phyloP scores from a whole-genome alignment of 1,284 basidiomycete species.

The Hymenochaete sp. region DNA sequence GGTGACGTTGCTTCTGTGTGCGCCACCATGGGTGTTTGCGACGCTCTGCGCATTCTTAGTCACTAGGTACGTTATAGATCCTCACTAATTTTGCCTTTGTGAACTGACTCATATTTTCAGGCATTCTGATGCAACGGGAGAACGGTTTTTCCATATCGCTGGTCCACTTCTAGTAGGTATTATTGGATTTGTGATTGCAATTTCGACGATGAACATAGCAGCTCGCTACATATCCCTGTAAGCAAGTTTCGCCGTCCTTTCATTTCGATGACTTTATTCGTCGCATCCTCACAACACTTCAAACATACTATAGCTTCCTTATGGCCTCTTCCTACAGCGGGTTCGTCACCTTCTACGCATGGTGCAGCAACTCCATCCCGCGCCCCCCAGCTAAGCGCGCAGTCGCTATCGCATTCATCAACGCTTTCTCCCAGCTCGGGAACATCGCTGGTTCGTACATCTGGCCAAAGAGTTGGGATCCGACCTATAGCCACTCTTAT shows the following conservation, averaged over 20 bases:
- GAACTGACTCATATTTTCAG: conserved; percentile 29
- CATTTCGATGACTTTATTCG: conserved; percentile 22
- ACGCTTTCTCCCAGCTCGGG: conserved; percentile 64
- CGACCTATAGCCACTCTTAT: conserved; percentile 34
- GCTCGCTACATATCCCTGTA: conserved; percentile 68
- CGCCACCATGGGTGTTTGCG: conserved; percentile 70
- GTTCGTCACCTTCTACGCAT: conserved; percentile 61
- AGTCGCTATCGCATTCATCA: conserved; percentile 68
- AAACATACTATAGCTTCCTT: conserved; percentile 45
- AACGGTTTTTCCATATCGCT: conserved; percentile 59
- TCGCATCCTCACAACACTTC: neutral
- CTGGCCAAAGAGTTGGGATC: conserved; percentile 36
- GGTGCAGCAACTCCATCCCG: conserved; percentile 63
- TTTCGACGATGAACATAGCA: conserved; percentile 56
- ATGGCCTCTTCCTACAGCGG: conserved; percentile 70
- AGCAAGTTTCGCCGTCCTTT: no score
- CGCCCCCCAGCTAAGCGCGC: conserved; percentile 65
- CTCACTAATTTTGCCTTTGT: conserved; percentile 3
- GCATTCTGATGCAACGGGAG: conserved; percentile 62
- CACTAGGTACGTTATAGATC: conserved; percentile 33
- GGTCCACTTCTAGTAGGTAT: conserved; percentile 50
- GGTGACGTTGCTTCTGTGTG: conserved; percentile 63
- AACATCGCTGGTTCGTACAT: conserved; percentile 68
- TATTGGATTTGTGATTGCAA: conserved; percentile 67
- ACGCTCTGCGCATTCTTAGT: conserved; percentile 42